phyloP scores from a whole-genome alignment of 75 land plant species.

The Picea sitchensis region DNA sequence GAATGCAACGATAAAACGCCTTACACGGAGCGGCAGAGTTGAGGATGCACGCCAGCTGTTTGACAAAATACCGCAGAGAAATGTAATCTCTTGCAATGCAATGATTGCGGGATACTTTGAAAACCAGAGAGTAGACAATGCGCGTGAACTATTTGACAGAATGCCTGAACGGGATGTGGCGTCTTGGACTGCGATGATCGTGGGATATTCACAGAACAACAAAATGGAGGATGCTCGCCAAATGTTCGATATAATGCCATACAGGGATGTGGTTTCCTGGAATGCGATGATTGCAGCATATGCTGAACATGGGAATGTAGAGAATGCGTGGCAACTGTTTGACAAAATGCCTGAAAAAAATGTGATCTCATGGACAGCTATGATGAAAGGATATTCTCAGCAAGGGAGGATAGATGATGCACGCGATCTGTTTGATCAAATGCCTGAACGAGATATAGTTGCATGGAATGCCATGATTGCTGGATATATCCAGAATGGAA shows the following conservation, averaged over 20 bases:
- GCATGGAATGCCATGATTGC: slow-evolving; percentile 56
- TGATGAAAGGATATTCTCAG: background rate
- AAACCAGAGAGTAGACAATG: too few species aligned
- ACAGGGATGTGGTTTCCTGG: background rate
- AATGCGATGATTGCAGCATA: background rate
- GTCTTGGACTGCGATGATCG: too few species aligned
- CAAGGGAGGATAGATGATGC: background rate
- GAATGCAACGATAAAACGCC: too few species aligned
- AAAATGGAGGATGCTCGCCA: slow-evolving; percentile 9
- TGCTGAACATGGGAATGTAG: background rate
- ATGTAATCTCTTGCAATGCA: too few species aligned
- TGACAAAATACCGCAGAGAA: too few species aligned
- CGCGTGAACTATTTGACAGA: too few species aligned
- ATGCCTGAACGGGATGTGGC: too few species aligned
- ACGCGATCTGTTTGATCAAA: background rate
- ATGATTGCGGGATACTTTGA: too few species aligned
- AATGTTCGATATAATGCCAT: slow-evolving; percentile 12
- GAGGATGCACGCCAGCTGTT: too few species aligned
- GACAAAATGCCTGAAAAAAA: background rate
- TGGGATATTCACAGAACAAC: too few species aligned
- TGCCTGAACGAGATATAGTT: slow-evolving; percentile 23
- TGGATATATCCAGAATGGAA: slow-evolving; percentile 56
- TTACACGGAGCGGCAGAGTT: too few species aligned
- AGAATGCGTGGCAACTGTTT: background rate
- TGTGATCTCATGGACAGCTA: background rate